Conservation (phyloP, 371 early-diverging fungal species). For the Umbelopsis sp. region DNA sequence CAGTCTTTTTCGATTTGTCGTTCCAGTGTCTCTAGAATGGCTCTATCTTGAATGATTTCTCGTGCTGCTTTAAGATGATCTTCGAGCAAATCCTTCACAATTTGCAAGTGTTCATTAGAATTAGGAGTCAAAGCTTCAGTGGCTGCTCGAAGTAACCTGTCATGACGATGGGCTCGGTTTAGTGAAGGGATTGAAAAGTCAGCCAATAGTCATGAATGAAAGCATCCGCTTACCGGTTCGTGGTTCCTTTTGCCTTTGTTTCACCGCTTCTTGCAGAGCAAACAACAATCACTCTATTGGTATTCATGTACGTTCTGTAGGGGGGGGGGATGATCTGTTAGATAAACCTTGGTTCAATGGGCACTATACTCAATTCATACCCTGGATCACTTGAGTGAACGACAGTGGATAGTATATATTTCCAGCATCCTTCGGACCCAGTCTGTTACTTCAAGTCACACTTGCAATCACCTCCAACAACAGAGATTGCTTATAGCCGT, state of each 20-base stretch:
- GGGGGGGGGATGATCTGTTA: background rate
- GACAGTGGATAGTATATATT: background rate
- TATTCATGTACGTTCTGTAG: conserved; percentile 40
- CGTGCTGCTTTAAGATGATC: conserved; percentile 80
- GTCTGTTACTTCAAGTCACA: background rate
- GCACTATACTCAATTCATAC: too few species aligned
- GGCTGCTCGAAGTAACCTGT: conserved; percentile 70
- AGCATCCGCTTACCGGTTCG: conserved; percentile 50
- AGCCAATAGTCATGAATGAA: background rate
- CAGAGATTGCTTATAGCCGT: background rate
- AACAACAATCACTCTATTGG: conserved; percentile 75
- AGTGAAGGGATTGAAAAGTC: background rate
- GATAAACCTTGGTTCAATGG: background rate
- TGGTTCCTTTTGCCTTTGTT: conserved; percentile 78
- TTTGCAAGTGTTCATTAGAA: conserved; percentile 65
- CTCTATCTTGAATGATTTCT: conserved; percentile 57
- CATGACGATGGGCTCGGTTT: background rate
- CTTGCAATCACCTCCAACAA: background rate
- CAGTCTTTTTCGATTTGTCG: conserved; percentile 76
- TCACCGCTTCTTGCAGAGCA: conserved; percentile 85
- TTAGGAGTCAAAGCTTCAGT: conserved; percentile 70
- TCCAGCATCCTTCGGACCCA: background rate
- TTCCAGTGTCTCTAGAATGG: conserved; percentile 57
- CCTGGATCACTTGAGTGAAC: too few species aligned
- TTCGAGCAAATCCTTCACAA: conserved; percentile 78